A percentile compares a stretch with the other conserved stretches of the same genome.
Conservation (phyloP, 768 basidiomycete genomes). For the Boletus sensibilis region DNA sequence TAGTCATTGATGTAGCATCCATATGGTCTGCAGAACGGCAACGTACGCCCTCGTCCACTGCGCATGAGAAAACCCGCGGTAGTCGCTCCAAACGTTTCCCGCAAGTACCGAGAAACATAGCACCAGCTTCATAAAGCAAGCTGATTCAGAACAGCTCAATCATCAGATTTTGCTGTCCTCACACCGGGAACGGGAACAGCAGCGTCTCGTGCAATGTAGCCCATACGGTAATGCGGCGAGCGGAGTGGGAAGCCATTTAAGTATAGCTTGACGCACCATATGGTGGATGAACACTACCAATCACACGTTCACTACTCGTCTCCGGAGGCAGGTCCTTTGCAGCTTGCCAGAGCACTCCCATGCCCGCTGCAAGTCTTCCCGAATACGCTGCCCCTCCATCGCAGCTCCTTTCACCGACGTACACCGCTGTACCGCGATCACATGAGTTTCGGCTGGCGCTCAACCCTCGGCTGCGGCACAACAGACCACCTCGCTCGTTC, state of each 20-base stretch:
- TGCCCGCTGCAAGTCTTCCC: slow-evolving; percentile 58
- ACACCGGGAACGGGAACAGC: not conserved
- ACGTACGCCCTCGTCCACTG: not conserved
- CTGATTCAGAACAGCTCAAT: not conserved
- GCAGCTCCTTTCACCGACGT: slow-evolving; percentile 44
- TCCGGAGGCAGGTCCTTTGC: slow-evolving; percentile 1
- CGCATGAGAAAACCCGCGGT: not conserved
- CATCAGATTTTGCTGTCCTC: not conserved
- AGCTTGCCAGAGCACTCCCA: slow-evolving; percentile 32
- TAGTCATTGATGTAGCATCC: slow-evolving; percentile 13
- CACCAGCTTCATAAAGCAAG: not conserved
- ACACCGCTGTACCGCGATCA: slow-evolving; percentile 52
- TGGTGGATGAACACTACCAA: slow-evolving; percentile 18
- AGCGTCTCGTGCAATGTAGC: slow-evolving; percentile 2
- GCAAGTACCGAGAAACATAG: not conserved
- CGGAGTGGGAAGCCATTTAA: slow-evolving; percentile 37
- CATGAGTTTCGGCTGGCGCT: slow-evolving; percentile 55
- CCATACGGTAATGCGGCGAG: slow-evolving; percentile 15
- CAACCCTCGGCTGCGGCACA: slow-evolving; percentile 36
- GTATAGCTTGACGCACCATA: slow-evolving; percentile 34
- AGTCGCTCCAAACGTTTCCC: not conserved
- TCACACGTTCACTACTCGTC: slow-evolving; percentile 23
- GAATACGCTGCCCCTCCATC: slow-evolving; percentile 42
- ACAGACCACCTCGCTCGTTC: slow-evolving; percentile 47
- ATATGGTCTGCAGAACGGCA: slow-evolving; percentile 6